phyloP scores from a whole-genome alignment of 306 rosid genomes.

The Prunus mira region DNA sequence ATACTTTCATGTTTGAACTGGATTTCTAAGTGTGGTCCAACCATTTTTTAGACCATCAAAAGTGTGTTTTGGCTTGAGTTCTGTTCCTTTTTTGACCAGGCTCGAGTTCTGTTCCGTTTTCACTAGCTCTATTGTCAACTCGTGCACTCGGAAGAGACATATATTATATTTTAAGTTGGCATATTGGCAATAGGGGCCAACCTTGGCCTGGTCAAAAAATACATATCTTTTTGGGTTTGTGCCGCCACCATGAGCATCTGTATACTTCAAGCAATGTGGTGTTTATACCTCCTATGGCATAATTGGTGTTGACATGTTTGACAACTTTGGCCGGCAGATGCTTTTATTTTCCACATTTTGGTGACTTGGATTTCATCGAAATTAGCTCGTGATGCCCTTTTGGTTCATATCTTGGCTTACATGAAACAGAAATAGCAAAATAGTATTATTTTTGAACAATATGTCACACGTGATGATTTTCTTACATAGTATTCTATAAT shows the following conservation, averaged over 20 bases:
- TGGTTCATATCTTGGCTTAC: too few species aligned
- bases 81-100: too few species aligned
- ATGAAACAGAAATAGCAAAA: too few species aligned
- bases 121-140: neutral
- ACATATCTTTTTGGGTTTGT: neutral
- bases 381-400: neutral
- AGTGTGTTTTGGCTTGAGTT: too few species aligned
- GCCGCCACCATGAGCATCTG: neutral
- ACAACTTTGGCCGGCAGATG: neutral
- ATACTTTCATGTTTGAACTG: neutral
- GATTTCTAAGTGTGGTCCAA: neutral
- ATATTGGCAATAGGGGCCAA: neutral
- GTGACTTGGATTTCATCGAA: neutral
- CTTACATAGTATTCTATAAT: too few species aligned
- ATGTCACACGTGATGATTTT: too few species aligned
- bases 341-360: neutral
- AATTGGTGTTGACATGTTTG: neutral
- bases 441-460: too few species aligned
- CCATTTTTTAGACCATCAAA: neutral
- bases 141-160: neutral
- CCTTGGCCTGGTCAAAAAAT: neutral
- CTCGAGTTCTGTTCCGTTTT: too few species aligned
- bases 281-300: neutral
- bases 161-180: neutral
- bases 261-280: neutral